A percentile compares a stretch with the other conserved stretches of the same genome.
phyloP scores from a whole-genome alignment of 441 rosid genomes.

The Erodium texanum region DNA sequence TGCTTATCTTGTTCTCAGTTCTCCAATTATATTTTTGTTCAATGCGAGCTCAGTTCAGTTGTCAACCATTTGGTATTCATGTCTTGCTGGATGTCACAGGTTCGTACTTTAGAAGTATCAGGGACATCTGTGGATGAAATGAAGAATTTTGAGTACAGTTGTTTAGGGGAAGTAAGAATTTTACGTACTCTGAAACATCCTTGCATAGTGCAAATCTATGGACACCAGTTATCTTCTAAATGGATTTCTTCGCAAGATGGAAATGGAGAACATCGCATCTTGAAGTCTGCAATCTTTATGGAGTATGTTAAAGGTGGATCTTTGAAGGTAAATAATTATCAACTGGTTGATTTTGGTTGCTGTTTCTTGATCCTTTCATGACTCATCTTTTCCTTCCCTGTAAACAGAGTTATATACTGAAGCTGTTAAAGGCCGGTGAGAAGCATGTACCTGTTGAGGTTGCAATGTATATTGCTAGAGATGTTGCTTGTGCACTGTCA shows the following conservation, averaged over 20 bases:
- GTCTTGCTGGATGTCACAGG: conserved; percentile 35
- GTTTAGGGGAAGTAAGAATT: conserved; percentile 82
- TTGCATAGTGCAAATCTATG: conserved; percentile 77
- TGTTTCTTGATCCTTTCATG: conserved; percentile 4
- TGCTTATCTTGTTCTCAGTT: neutral
- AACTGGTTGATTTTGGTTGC: neutral
- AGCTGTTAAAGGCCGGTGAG: conserved; percentile 56
- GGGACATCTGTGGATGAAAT: conserved; percentile 45
- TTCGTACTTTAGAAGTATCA: conserved; percentile 55
- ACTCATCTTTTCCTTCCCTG: conserved; percentile 10
- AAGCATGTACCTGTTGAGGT: conserved; percentile 55
- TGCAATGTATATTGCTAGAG: conserved; percentile 59
- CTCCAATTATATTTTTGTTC: too few relatives aligned
- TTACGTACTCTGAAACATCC: conserved; percentile 65
- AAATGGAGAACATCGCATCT: conserved; percentile 36
- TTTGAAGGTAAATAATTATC: conserved; percentile 44
- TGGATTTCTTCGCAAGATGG: conserved; percentile 63
- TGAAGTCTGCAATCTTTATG: conserved; percentile 68
- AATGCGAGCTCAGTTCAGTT: neutral
- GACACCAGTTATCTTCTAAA: conserved; percentile 73
- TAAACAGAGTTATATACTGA: conserved; percentile 57
- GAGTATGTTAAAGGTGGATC: conserved; percentile 81
- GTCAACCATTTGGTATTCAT: neutral
- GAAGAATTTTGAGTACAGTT: conserved; percentile 70
- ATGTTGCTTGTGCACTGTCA: conserved; percentile 62